Base-by-base conservation (phyloP, 805 yeast species). In the Saturnispora dispora region DNA sequence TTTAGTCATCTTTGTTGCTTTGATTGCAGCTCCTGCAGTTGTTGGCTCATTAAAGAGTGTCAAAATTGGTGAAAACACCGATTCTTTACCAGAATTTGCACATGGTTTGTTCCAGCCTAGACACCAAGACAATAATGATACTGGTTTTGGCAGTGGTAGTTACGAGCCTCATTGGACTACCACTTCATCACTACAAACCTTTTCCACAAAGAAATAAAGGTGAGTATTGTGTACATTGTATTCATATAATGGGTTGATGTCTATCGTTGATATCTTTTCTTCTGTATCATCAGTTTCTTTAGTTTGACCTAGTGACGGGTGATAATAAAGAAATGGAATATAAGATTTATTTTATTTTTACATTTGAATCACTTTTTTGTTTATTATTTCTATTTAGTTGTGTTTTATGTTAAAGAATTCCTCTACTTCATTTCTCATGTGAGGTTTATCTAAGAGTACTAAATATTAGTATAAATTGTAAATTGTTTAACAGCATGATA, bases 21-120 rank as follows among this genome's bases (percentile, higher is more conserved):
- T 91, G 68, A 82, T 93, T 64, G 84, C 82, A 57, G 97, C 93
- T 44, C 99, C 99, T 58, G 96, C 96, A 35, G 98, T 91, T 27
- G 79, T 88, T 45, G 71, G 77, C 50, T 71, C 76, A 46, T 54
- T 76, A 46, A 62, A 63, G 57, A 46, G 50, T 50, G 74, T 82
- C 57, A 64, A 73, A 58, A 58, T 71, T 52, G 70, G 70, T 47
- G 46, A 58, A 60, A 43, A 57, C 13, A 36, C 71, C 25, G 55
- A 61, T 46, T 33, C 60, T 49, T 63, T 72, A 33, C 62, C 71
- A 25, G 58, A 64, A 30, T 62, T 66, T 55, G 69, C 70, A 45
- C 62, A 72, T 35, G 96, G 96, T 66, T 69, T 91, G 56, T 78
- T 91, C 76, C 99, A 91, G 73, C 97, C 96, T 70, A 85, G 88